These are phyloP conservation scores for Hymenoscyphus linearis DNA, from an alignment of 2,329 filamentous ascomycete genomes.

Conservation along the genomic window DNA sequence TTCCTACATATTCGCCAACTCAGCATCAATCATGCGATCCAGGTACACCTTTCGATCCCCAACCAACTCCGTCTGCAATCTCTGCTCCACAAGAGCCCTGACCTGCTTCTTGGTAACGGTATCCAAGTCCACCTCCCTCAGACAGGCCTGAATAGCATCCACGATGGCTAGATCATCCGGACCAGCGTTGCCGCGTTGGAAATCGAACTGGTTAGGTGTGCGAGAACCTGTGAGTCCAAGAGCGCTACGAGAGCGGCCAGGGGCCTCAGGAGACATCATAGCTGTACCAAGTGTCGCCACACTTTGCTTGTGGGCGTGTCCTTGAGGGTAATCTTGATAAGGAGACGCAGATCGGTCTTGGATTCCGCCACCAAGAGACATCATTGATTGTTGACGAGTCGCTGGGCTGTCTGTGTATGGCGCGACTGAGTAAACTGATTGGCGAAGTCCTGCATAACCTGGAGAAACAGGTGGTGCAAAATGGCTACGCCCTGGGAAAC, in stretches of 20 bases:
- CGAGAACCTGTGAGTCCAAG: slow-evolving; percentile 37
- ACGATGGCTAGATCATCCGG: slow-evolving; percentile 77
- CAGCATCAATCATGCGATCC: slow-evolving; percentile 86
- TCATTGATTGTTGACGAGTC: slow-evolving; percentile 65
- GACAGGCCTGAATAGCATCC: slow-evolving; percentile 75
- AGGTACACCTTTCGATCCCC: slow-evolving; percentile 86
- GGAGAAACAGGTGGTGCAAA: slow-evolving; percentile 84
- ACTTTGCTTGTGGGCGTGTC: slow-evolving; percentile 46
- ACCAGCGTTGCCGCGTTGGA: slow-evolving; percentile 52
- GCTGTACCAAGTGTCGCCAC: slow-evolving; percentile 45
- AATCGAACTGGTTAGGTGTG: slow-evolving; percentile 55
- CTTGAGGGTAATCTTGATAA: slow-evolving; percentile 50
- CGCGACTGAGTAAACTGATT: slow-evolving; percentile 34
- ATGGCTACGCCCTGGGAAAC: slow-evolving; percentile 60
- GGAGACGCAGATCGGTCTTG: slow-evolving; percentile 48
- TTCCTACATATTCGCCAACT: slow-evolving; percentile 83
- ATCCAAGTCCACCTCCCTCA: slow-evolving; percentile 87
- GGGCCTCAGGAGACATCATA: slow-evolving; percentile 36
- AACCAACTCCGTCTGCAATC: slow-evolving; percentile 80
- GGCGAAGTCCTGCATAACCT: slow-evolving; percentile 52
- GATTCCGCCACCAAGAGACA: slow-evolving; percentile 53
- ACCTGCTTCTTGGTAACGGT: slow-evolving; percentile 99
- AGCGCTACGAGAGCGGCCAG: slow-evolving; percentile 43
- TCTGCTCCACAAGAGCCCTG: slow-evolving; percentile 83
- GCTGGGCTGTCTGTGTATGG: slow-evolving; percentile 44